Conservation (phyloP, 2,329 filamentous ascomycete genomes). For the Chaetothyriales sp. region DNA sequence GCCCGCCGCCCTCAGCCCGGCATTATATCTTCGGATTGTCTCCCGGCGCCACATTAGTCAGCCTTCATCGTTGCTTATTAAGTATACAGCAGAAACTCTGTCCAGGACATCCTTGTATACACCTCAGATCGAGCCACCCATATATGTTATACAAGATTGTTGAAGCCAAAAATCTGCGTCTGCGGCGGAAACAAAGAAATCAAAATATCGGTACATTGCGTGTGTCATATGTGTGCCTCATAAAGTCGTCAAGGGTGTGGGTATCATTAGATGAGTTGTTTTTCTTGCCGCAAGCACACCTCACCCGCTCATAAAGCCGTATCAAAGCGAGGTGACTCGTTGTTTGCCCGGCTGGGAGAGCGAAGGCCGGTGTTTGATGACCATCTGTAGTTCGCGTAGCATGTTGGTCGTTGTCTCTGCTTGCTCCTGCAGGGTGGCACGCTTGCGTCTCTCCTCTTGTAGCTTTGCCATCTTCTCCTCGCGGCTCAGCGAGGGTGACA, state of each 20-base stretch:
- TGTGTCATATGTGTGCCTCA: background rate
- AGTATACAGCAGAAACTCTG: no score
- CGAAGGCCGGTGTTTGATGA: constrained; percentile 49
- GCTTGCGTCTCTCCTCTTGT: constrained; percentile 67
- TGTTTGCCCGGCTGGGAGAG: background rate
- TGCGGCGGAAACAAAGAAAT: no score
- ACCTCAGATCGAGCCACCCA: no score
- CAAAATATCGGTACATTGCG: background rate
- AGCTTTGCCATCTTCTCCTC: constrained; percentile 81
- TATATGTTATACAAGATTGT: background rate
- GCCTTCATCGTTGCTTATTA: no score
- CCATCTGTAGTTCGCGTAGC: constrained; percentile 80
- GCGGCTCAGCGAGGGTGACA: constrained; percentile 46
- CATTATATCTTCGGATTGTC: no score
- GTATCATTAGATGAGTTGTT: background rate
- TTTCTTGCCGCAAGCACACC: background rate
- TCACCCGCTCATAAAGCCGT: no score
- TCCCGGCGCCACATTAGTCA: no score
- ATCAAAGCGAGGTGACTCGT: background rate
- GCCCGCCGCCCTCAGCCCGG: no score
- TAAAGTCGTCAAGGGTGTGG: background rate
- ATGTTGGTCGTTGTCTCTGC: constrained; percentile 73
- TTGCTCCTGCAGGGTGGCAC: constrained; percentile 56
- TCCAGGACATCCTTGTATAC: no score
- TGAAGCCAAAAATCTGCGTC: background rate